Evolutionary conservation across 1,139 yeast genomes (phyloP), one percentile per base, ranked within the genome.

Genomic region (Kurtzmaniella quercitrusa): DNA sequence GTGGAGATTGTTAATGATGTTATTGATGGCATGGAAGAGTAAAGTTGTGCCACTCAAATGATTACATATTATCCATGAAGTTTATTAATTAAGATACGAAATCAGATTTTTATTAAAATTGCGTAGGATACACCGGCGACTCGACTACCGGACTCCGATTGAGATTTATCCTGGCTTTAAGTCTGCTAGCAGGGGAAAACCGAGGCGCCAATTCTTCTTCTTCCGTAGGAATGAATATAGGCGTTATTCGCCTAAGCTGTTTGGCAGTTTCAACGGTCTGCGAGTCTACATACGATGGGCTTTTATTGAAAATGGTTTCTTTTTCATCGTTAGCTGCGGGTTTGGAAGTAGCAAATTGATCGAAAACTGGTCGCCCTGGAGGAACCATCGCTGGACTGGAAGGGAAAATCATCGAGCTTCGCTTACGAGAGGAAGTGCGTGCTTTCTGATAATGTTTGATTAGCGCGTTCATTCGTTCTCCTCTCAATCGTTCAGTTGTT

Each of bases 181-280:
- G 49, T 40, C 56, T 60, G 32, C 53, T 48, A 8, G 60, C 57
- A 1, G 75, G 74, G 0, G 74, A 67, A 43, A 66, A 60, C 42
- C 50, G 53, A 2, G 71, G 66, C 36, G 61, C 62, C 21, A 47
- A 47, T 20, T 47, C 38, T n/a, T 59, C 62, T 18, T 59, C 65
- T 9, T 61, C 64, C 1, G 59, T 56, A 1, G 76, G 76, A 21
- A 71, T 58, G 43, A 59, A 55, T 7, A 71, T 68, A 1, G 77
- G 77, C 6, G 66, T 65, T 32, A 71, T 71, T 39, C 60, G 54
- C 38, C 68, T 54, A 38, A 68, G 49, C 34, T 53, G 52, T 47
- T 71, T 71, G 1, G 77, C 77, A 3, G 65, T 69, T 30, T 63
- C 72, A 14, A 71, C 60, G 1, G 57, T 43, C 2, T 57, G 53